These are phyloP conservation scores for Pichia sp. DNA, from an alignment of 1,139 yeast species.

Conservation along the genomic window DNA sequence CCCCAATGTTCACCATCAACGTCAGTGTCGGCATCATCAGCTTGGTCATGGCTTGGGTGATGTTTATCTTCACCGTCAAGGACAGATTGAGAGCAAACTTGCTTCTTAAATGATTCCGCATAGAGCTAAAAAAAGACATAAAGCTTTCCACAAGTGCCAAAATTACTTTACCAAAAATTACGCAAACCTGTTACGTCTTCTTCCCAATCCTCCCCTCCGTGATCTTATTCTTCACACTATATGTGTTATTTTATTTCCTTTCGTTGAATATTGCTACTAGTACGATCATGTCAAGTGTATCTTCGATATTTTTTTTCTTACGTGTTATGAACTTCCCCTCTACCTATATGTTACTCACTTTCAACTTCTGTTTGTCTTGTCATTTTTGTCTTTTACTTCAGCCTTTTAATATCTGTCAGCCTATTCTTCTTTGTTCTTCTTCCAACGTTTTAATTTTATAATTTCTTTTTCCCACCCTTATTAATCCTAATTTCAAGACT, in stretches of 20 bases:
- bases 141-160: background rate
- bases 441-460: background rate
- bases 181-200: background rate
- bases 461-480: background rate
- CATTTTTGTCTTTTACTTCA: constrained; percentile 1
- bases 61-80: constrained; percentile 64
- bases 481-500: background rate
- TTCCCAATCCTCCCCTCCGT: background rate
- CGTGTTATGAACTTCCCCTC: background rate
- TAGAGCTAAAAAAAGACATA: background rate
- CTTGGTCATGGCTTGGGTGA: constrained; percentile 87
- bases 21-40: constrained; percentile 75
- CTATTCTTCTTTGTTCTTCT: background rate
- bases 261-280: background rate
- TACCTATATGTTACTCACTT: background rate
- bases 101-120: background rate
- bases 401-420: background rate
- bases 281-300: background rate
- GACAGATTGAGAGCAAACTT: constrained; percentile 42
- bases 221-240: background rate
- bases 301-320: background rate
- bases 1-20: constrained; percentile 87
- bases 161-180: background rate
- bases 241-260: background rate
- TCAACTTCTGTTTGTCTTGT: background rate